phyloP scores from a whole-genome alignment of 352 stramenopile genomes.

The Aphanomyces stellatus region DNA sequence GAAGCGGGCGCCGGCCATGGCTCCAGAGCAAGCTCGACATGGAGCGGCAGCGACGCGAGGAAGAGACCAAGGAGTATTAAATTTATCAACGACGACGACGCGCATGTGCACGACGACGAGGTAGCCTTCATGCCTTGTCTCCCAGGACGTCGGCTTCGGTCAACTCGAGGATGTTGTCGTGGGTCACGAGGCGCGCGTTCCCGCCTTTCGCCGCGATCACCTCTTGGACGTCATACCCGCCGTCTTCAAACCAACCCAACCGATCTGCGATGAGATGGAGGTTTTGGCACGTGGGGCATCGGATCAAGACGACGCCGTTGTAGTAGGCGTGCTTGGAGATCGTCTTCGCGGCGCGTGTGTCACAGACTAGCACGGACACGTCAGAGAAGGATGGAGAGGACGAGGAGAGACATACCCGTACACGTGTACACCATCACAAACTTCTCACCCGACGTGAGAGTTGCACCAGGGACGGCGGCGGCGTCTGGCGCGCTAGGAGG shows the following conservation, averaged over 20 bases:
- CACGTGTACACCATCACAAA: conserved; percentile 99
- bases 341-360: conserved; percentile 95
- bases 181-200: conserved; percentile 56
- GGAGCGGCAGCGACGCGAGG: conserved; percentile 1
- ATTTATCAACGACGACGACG: neutral
- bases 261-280: conserved; percentile 97
- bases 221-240: conserved; percentile 81
- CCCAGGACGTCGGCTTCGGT: conserved; percentile 67
- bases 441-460: conserved; percentile 85
- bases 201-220: conserved; percentile 71
- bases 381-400: neutral
- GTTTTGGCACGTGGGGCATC: conserved; percentile 96
- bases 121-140: no score
- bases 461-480: conserved; percentile 34
- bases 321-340: conserved; percentile 97
- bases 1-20: conserved; percentile 59
- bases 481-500: no score
- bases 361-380: conserved; percentile 71
- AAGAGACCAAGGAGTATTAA: conserved; percentile 15
- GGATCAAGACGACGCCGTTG: conserved; percentile 96
- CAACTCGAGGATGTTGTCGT: conserved; percentile 74
- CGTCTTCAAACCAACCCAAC: conserved; percentile 90
- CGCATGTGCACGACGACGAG: no score
- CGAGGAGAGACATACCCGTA: conserved; percentile 40
- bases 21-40: conserved; percentile 59